Conservation (phyloP, 805 yeast genomes). For the Candida ficus region DNA sequence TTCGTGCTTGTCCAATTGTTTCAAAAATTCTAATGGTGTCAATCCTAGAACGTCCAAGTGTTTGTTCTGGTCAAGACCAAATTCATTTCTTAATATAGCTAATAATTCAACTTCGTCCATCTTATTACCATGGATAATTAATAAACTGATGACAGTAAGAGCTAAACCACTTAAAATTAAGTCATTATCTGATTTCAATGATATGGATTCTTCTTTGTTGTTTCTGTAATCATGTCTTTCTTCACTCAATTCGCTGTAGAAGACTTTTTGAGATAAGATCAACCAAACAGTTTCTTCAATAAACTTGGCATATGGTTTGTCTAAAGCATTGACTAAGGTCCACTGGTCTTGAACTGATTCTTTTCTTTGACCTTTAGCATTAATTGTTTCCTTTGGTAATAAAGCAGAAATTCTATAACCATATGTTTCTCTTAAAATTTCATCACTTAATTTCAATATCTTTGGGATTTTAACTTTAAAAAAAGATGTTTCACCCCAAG, state of each 20-base stretch:
- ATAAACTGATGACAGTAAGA: constrained; percentile 17
- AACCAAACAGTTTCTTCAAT: constrained; percentile 16
- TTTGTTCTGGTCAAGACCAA: constrained; percentile 18
- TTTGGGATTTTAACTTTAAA: constrained; percentile 4
- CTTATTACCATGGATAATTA: constrained; percentile 24
- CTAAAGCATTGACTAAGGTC: constrained; percentile 12
- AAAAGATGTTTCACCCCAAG: constrained; percentile 9
- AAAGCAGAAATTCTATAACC: constrained; percentile 11
- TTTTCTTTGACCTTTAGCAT: constrained; percentile 9
- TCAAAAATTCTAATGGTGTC: constrained; percentile 19
- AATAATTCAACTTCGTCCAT: constrained; percentile 38
- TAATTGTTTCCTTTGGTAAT: constrained; percentile 10
- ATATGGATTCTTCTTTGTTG: constrained; percentile 15
- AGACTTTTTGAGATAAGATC: constrained; percentile 8
- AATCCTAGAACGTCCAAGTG: constrained; percentile 12
- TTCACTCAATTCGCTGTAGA: constrained; percentile 21
- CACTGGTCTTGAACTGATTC: constrained; percentile 12
- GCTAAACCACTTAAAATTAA: constrained; percentile 19
- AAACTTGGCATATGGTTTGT: constrained; percentile 13
- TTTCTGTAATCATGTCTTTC: constrained; percentile 22
- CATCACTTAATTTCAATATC: constrained; percentile 7
- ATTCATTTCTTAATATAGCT: constrained; percentile 33
- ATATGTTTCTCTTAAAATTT: constrained; percentile 3
- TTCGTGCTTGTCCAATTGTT: constrained; percentile 21
- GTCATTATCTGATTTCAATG: constrained; percentile 13